Evolutionary conservation across 2,329 filamentous ascomycete genomes (phyloP), one percentile per base, ranked within the genome.

Genomic region (Gaeumannomyces sp.): DNA sequence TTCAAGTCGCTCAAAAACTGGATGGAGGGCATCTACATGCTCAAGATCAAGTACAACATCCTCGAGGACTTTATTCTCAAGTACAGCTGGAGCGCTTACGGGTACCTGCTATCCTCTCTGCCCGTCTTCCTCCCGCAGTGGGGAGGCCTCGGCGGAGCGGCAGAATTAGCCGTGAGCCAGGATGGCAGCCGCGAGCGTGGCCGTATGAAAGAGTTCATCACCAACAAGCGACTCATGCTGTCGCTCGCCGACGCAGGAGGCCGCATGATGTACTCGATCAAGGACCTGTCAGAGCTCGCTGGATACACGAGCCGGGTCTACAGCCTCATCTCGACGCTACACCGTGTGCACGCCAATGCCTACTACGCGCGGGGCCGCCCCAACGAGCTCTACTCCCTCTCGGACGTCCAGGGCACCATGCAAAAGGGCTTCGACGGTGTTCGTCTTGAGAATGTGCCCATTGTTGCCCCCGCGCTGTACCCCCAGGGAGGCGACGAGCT

Each of bases 221-320:
- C 95, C 16, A 99, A 99, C 79, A 98, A 99, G 77, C 88, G 95
- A 5, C 88, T 99, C 56, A 98, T 99, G 95, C 85, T 99, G 38
- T 98, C 94, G 22, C 85, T 99, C 53, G 95, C 95, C 13, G 95
- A 99, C 76, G 95, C 95, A 1, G 95, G 95, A 66, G 94, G 94
- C 31, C 86, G 95, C 60, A 97, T 99, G 92, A 99, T 99, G 95
- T 99, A 99, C 80, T 95, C 91, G 67, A 96, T 99, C 81, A 99
- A 99, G 78, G 96, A 99, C 73, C 85, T 99, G 50, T 93, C 93
- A 1, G 95, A 99, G 75, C 82, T 99, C 45, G 95, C 95, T 6
- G 95, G 95, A 28, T 96, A 98, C 78, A 99, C 95, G 0, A 97
- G 92, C 66, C 88, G 95, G 59, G 93, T 99, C 16, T 99, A 97